Conservation (phyloP, 1,284 basidiomycete species). For the Prillingera fragicola region DNA sequence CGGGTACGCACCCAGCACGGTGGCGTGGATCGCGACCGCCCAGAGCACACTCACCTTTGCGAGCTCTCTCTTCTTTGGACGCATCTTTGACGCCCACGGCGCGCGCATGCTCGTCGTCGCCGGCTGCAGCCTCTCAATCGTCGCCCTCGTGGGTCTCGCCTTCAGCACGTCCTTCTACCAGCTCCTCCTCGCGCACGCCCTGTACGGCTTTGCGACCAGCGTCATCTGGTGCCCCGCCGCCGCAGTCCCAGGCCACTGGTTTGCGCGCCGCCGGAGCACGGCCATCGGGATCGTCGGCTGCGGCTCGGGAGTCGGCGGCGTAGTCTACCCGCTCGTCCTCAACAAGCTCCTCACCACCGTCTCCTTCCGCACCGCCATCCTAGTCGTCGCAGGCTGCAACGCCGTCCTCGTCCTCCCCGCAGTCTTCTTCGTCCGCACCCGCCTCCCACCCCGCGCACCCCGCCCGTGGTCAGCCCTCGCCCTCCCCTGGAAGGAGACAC, state of each 20-base stretch:
- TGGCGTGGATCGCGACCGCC: slow-evolving; percentile 42
- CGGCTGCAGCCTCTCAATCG: slow-evolving; percentile 25
- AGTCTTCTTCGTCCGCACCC: slow-evolving; percentile 19
- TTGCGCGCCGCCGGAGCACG: slow-evolving; percentile 29
- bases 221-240: slow-evolving; percentile 35
- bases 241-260: slow-evolving; percentile 41
- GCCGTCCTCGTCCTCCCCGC: slow-evolving; percentile 19
- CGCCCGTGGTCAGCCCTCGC: slow-evolving; percentile 10
- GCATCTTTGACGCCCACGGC: slow-evolving; percentile 42
- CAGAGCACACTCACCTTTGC: slow-evolving; percentile 33
- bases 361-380: slow-evolving; percentile 17
- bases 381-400: slow-evolving; percentile 21
- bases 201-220: slow-evolving; percentile 30
- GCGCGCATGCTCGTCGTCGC: slow-evolving; percentile 24
- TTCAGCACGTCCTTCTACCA: slow-evolving; percentile 41
- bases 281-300: slow-evolving; percentile 37
- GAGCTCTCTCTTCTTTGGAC: slow-evolving; percentile 32
- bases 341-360: neutral
- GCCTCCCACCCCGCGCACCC: slow-evolving; percentile 19
- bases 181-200: slow-evolving; percentile 30
- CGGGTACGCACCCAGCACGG: slow-evolving; percentile 28
- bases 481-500: slow-evolving; percentile 29
- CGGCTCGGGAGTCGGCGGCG: slow-evolving; percentile 36
- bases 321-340: slow-evolving; percentile 33
- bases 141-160: slow-evolving; percentile 29